Evolutionary conservation across 192 early-diverging fungal genomes (phyloP), one percentile per base, ranked within the genome.

Genomic region (Rhizophagus sp.): DNA sequence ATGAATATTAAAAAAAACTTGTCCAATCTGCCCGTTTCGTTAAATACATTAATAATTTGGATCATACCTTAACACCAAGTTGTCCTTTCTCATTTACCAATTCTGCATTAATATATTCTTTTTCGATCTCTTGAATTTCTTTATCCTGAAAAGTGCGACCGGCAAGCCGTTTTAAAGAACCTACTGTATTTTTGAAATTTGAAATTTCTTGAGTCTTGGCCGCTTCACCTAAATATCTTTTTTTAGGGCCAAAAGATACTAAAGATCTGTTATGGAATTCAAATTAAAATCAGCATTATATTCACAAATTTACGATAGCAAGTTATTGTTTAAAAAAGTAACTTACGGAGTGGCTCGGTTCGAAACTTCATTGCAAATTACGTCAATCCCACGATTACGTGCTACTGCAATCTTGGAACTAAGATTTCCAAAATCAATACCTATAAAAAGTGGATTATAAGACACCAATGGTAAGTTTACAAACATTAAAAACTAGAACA

Each of bases 381-480:
- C 95, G 84, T 99, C 97, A 86, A 99, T 98, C 85, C 97, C 97
- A 79, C 96, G 93, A 89, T 99, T 99, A 86, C 97, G 89, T 61
- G 96, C 97, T 57, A 99, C 96, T 73, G 97, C 97, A 80, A 99
- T 95, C 81, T 97, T 94, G 83, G 96, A 95, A 85, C 97, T 93
- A 81, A 99, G 90, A 86, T 94, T 98, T 81, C 97, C 97, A 85
- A 99, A 93, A 89, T 99, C 97, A 86, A 99, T 93, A 83, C 97
- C 97, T 85, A 96, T 84, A 66, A 36, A 10, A 25, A 3, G 24
- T 34, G 10, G 73, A 74, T 44, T 50, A 33, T 10, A 71, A 1
- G 15, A 33, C 34, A 36, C 8, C 1, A 36, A 12, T 22, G 13
- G 5, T 61, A 24, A 33, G 25, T 12, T 36, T 50, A 52, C 17